Evolutionary conservation across 306 rosid species (phyloP), one percentile per base, ranked within the genome.

Genomic region (Vicia sativa): DNA sequence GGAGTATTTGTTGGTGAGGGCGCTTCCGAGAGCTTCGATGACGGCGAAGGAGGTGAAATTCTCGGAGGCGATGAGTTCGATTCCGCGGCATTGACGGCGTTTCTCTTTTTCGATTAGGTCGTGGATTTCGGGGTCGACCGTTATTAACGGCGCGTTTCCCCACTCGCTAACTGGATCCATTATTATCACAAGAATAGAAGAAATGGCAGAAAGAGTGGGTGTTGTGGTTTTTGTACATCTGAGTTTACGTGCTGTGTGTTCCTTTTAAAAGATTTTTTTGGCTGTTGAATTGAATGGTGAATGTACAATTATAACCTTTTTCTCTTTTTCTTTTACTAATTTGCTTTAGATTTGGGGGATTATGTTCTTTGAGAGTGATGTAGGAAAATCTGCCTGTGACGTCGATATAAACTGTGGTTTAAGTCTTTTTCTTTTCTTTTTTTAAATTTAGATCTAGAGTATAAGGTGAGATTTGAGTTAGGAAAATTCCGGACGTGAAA

Each of bases 21-120:
- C 88, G 18, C 91, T 84, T 2, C 97, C 97, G 6, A 91, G 90
- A 0, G 97, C 97, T 15, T 89, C 91, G n/a, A 91, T 89, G 37
- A 91, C 97, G 12, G 97, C 97, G 80, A 89, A 91, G 57, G 97
- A 91, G 19, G 97, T 91, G 90, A 91, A 91, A 56, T 91, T 91
- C 56, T 91, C 97, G 0, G 97, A 91, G 1, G 97, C 97, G 29
- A 89, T 91, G 5, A 91, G 91, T 85, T 91, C 97, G 78, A 91
- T 91, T 11, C 97, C 97, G 1, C 95, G 86, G 79, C 91, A 89
- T 83, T 91, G 97, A 0, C 97, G 89, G 13, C 95, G 91, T 70
- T 91, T 91, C 79, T 91, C 97, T 71, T 87, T 85, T 79, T 91
- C 97, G 8, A 91, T 89, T 0, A 91, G 87, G 68, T 91, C 97